A percentile compares a stretch with the other conserved stretches of the same genome.
Evolutionary conservation across 2,329 filamentous ascomycete species (phyloP).

Genomic region (Botryotinia globosa): DNA sequence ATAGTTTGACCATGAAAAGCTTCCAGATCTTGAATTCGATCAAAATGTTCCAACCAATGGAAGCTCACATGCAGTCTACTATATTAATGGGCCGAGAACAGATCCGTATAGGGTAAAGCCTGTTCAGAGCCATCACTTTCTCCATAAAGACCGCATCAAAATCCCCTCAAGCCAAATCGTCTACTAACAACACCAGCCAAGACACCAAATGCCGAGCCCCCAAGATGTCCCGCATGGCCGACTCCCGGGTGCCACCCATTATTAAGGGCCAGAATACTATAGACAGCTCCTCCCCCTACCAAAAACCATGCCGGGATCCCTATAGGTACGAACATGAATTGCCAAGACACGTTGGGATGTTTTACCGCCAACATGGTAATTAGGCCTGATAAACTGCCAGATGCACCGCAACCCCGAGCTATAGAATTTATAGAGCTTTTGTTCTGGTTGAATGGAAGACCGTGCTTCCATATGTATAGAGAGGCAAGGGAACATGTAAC

Average conservation of each 20-base stretch:
- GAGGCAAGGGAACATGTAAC: slow-evolving; percentile 1
- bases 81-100: not conserved
- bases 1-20: not conserved
- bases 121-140: not conserved
- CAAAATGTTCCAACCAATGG: not conserved
- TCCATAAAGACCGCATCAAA: not conserved
- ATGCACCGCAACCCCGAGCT: slow-evolving; percentile 5
- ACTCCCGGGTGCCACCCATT: slow-evolving; percentile 3
- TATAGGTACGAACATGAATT: slow-evolving; percentile 1
- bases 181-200: not conserved
- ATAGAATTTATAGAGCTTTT: not conserved
- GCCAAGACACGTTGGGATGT: not conserved
- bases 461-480: slow-evolving; percentile 9
- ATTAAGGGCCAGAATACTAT: slow-evolving; percentile 9
- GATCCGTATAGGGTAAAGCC: not conserved
- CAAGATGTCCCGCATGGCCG: slow-evolving; percentile 16
- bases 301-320: not conserved
- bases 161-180: not conserved
- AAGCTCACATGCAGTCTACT: not conserved
- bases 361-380: not conserved
- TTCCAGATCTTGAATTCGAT: not conserved
- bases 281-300: not conserved
- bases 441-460: not conserved
- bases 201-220: slow-evolving; percentile 14
- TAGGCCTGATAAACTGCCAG: slow-evolving; percentile 11